Evolutionary conservation across 495 filamentous ascomycete genomes (phyloP).

Genomic region (Neurospora sp.): DNA sequence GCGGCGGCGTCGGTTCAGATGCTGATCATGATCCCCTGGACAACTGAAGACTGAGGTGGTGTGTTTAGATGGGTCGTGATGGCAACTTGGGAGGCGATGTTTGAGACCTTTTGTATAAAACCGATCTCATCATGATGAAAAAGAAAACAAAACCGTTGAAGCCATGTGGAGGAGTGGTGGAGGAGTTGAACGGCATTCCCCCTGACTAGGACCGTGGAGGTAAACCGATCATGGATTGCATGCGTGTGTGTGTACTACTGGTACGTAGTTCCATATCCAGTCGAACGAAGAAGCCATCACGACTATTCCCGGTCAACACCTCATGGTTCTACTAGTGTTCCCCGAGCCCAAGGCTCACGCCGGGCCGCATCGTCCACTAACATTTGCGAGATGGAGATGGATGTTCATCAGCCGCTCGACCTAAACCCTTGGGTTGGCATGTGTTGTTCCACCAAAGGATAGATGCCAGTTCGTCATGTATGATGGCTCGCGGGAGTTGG

Average conservation of each 20-base stretch:
- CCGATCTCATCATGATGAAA: neutral
- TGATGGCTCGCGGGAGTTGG: neutral
- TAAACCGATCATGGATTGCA: neutral
- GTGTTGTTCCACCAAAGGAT: neutral
- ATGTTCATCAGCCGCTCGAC: neutral
- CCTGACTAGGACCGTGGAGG: neutral
- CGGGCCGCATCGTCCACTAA: neutral
- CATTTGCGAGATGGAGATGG: neutral
- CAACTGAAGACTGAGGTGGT: neutral
- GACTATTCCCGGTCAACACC: neutral
- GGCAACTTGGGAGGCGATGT: constrained; percentile 8
- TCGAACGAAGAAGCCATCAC: neutral
- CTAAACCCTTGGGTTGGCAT: neutral
- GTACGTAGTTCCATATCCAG: neutral
- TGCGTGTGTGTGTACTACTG: neutral
- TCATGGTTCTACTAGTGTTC: neutral
- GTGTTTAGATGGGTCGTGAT: constrained; percentile 5
- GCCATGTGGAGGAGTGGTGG: neutral
- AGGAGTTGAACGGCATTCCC: neutral
- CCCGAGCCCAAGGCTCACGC: neutral
- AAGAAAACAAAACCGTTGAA: constrained; percentile 7
- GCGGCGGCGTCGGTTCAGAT: constrained; percentile 1
- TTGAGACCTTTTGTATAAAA: constrained; percentile 24
- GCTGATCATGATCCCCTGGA: neutral
- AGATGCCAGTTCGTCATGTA: neutral